Percentiles rank a stretch among this genome's conserved stretches.
These are phyloP conservation scores for Fusarium setosum DNA, from an alignment of 2,329 filamentous ascomycete species.

Conservation along the genomic window DNA sequence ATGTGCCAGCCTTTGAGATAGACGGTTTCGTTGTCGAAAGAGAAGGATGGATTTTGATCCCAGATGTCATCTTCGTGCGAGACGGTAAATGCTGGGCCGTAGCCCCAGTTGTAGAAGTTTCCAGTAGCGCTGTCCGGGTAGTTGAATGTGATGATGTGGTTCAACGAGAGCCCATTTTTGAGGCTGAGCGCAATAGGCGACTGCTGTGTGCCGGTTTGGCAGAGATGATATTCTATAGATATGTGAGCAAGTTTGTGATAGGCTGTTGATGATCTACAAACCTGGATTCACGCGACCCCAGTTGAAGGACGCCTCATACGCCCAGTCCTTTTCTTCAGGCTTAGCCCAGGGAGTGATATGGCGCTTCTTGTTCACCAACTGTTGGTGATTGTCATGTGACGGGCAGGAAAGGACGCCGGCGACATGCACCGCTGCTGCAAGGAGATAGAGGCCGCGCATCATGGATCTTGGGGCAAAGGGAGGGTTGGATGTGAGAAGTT, in stretches of 20 bases:
- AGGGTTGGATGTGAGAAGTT: not conserved
- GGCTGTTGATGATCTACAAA: not conserved
- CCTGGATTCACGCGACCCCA: conserved; percentile 32
- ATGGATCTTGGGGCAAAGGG: not conserved
- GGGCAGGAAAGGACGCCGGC: conserved; percentile 11
- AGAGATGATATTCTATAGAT: conserved; percentile 20
- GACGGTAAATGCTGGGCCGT: conserved; percentile 30
- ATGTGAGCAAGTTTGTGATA: not conserved
- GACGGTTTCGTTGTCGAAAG: conserved; percentile 33
- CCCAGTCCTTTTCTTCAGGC: conserved; percentile 13
- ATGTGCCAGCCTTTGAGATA: conserved; percentile 38
- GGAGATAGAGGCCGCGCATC: conserved; percentile 18
- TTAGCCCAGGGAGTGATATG: conserved; percentile 21
- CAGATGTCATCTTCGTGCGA: conserved; percentile 21
- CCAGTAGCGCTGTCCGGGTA: conserved; percentile 17
- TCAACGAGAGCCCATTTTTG: conserved; percentile 28
- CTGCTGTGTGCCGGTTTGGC: conserved; percentile 34
- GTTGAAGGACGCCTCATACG: conserved; percentile 31
- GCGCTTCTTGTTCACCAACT: conserved; percentile 23
- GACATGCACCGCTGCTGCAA: not conserved
- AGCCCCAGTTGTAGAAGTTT: conserved; percentile 36
- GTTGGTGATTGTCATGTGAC: conserved; percentile 21
- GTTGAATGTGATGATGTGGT: conserved; percentile 25
- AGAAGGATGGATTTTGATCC: conserved; percentile 24
- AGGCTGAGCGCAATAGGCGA: conserved; percentile 29